A percentile compares a stretch with the other conserved stretches of the same genome.
phyloP scores from a whole-genome alignment of 169 alveolate species.

The Plasmodium chabaudi region DNA sequence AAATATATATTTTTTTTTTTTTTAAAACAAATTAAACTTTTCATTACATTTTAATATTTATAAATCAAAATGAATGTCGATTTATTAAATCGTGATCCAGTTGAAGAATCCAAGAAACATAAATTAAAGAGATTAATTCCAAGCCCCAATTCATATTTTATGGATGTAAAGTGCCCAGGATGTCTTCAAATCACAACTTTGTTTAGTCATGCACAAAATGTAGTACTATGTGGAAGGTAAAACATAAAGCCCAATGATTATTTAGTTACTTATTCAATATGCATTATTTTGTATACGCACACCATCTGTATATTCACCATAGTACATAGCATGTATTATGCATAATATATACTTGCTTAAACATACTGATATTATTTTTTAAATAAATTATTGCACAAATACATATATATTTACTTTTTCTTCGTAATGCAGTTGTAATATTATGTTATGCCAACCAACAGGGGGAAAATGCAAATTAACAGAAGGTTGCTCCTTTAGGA shows the following conservation, averaged over 20 bases:
- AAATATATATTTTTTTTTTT: not conserved
- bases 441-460: conserved; percentile 96
- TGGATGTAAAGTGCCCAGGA: conserved; percentile 98
- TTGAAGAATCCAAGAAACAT: conserved; percentile 95
- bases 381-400: conserved; percentile 1
- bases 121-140: conserved; percentile 97
- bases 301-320: not conserved
- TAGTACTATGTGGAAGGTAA: conserved; percentile 92
- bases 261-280: no score
- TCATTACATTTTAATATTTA: not conserved
- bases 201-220: conserved; percentile 96
- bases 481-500: conserved; percentile 96
- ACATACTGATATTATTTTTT: not conserved
- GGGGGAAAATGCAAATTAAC: conserved; percentile 97
- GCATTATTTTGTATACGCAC: not conserved
- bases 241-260: not conserved
- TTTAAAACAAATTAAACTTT: conserved; percentile 1
- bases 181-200: conserved; percentile 96
- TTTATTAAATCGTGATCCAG: conserved; percentile 95
- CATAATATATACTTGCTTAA: no score
- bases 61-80: conserved; percentile 94
- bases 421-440: conserved; percentile 90
- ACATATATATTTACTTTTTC: conserved; percentile 14
- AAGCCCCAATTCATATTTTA: conserved; percentile 97
- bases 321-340: not conserved